These are phyloP conservation scores for Kalanchoe fedtschenkoi DNA, from an alignment of 164 flowering plant species.

Conservation along the genomic window DNA sequence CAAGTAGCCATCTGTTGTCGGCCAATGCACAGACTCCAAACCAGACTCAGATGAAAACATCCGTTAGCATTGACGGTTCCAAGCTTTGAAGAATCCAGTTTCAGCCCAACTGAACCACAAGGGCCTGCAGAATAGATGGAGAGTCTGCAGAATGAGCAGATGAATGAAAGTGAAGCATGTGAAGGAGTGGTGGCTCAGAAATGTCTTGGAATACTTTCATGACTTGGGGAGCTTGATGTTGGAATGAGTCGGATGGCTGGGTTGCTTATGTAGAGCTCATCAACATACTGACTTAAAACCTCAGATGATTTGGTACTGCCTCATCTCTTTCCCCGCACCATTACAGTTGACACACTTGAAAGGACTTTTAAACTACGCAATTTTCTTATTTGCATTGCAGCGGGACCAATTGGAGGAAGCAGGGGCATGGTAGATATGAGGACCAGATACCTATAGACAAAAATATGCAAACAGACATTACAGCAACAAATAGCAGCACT, in stretches of 20 bases:
- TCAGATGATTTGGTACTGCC: not conserved
- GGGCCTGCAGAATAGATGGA: slow-evolving; percentile 11
- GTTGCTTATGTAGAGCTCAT: slow-evolving; percentile 9
- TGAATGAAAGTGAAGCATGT: slow-evolving; percentile 13
- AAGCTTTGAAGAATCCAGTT: not conserved
- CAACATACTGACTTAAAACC: slow-evolving; percentile 12
- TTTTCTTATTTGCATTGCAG: not conserved
- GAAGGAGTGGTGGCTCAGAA: slow-evolving; percentile 8
- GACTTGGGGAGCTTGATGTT: slow-evolving; percentile 46
- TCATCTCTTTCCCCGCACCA: too few relatives aligned
- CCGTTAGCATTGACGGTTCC: too few relatives aligned
- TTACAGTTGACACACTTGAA: not conserved
- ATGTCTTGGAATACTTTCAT: slow-evolving; percentile 21
- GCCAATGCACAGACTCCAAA: too few relatives aligned
- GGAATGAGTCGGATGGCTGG: slow-evolving; percentile 14
- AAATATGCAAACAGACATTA: too few relatives aligned
- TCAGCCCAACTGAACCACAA: not conserved
- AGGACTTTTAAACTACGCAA: not conserved
- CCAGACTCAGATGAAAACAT: too few relatives aligned
- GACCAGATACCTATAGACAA: too few relatives aligned
- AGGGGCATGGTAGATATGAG: not conserved
- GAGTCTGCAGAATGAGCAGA: slow-evolving; percentile 28
- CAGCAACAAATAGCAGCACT: too few relatives aligned
- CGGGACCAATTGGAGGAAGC: not conserved
- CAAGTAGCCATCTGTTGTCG: too few relatives aligned